Base-by-base conservation (phyloP, 805 yeast species). In the Lipomyces orientalis region DNA sequence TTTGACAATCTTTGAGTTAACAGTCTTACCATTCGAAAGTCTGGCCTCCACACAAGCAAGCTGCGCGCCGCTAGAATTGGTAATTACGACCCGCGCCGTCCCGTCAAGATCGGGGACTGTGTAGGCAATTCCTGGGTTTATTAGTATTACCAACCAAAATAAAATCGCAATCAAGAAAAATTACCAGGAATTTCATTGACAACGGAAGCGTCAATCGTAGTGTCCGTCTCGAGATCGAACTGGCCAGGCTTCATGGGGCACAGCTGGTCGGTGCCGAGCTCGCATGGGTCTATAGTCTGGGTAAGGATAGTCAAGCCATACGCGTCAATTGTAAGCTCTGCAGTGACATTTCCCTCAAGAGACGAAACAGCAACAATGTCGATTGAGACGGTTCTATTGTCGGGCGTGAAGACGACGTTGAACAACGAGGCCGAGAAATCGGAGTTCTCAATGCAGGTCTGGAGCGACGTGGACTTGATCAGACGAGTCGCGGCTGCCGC, bases 71-170 rank as follows among this genome's bases (percentile, higher is more conserved):
- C 77, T 71, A 5, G 84, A 81, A 39, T 85, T 77, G 76, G 87
- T 87, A 2, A 90, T 89, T 22, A 86, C 78, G 54, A 96, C 93
- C 70, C 88, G 82, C 35, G 93, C 97, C 69, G 90, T 85, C 3
- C 97, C 99, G 76, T 95, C 99, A 72, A 95, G 82, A 78, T 95
- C 97, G 0, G 99, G 99, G 63, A 95, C 85, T 0, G 94, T 87
- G 79, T 87, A 95, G 1, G 97, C 97, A 29, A 95, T 82, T 9
- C 70, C 70, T 67, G 33, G 59, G 4, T 3, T 25, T n/a, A 25
- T 56, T 25, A 35, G 64, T 22, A 39, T 22, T 2, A 31, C 31
- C 55, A 16, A n/a, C n/a, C 16, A 37, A 16, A n/a, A n/a, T 12
- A 37, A 43, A 29, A n/a, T n/a, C 54, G 37, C 35, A 51, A 19